Conservation (phyloP, 2,329 filamentous ascomycete genomes). For the Daldinia sp. region DNA sequence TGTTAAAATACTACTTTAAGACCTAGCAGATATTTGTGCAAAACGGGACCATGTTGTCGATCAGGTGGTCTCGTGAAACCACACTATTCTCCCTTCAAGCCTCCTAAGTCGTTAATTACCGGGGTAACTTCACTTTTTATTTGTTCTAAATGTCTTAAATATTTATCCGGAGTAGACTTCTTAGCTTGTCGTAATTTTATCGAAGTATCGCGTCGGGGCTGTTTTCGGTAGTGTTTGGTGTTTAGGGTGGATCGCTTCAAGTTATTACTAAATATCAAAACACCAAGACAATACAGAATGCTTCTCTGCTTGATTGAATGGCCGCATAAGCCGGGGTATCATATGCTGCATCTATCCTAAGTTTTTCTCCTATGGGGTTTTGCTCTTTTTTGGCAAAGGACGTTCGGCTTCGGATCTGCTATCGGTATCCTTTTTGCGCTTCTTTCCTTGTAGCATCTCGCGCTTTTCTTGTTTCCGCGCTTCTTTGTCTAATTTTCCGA, state of each 20-base stretch:
- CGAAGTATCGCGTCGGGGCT: background rate
- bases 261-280: no score
- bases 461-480: constrained; percentile 65
- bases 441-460: constrained; percentile 58
- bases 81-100: constrained; percentile 2
- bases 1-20: background rate
- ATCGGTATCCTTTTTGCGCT: constrained; percentile 49
- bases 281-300: background rate
- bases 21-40: background rate
- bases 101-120: constrained; percentile 9
- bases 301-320: constrained; percentile 17
- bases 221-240: no score
- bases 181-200: background rate
- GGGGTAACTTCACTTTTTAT: constrained; percentile 13
- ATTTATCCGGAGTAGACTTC: background rate
- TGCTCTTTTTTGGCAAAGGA: constrained; percentile 39
- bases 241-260: background rate
- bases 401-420: constrained; percentile 35
- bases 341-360: constrained; percentile 8
- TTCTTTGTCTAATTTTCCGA: constrained; percentile 62
- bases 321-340: constrained; percentile 31
- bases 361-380: constrained; percentile 20
- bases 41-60: constrained; percentile 29
- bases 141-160: constrained; percentile 14
- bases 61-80: constrained; percentile 26